Percentiles rank a stretch among this genome's conserved stretches.
These are phyloP conservation scores for Fusarium buharicum DNA, from an alignment of 2,329 filamentous ascomycete genomes.

Conservation along the genomic window DNA sequence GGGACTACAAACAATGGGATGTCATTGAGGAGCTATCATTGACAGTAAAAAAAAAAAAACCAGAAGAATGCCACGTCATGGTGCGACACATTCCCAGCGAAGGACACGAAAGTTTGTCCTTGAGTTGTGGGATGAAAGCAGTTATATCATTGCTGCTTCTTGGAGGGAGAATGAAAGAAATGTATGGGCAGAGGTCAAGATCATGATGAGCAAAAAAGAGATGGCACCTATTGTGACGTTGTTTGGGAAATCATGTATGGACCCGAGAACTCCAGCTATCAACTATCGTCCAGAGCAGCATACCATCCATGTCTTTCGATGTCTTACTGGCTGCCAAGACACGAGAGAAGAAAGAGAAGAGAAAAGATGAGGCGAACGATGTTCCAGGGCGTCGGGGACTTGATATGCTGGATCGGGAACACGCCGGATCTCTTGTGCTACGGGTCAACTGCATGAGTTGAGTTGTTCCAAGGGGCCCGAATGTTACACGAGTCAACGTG, in stretches of 20 bases:
- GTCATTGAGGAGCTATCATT: background rate
- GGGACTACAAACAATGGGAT: background rate
- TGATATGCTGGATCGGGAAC: conserved; percentile 40
- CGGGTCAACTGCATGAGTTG: conserved; percentile 8
- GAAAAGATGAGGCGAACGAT: conserved; percentile 9
- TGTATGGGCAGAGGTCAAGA: background rate
- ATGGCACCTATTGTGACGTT: too few relatives aligned
- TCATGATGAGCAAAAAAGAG: too few relatives aligned
- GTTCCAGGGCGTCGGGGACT: conserved; percentile 17
- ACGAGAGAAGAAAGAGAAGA: conserved; percentile 8
- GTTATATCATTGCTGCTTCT: background rate
- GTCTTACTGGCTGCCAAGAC: background rate
- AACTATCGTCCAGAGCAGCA: background rate
- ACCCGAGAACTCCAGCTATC: conserved; percentile 9
- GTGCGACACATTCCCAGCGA: background rate
- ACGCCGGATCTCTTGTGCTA: conserved; percentile 42
- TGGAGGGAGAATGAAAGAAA: background rate
- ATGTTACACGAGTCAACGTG: conserved; percentile 21
- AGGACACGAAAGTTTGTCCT: background rate
- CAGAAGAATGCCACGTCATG: background rate
- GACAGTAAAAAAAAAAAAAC: background rate
- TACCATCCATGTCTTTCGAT: background rate
- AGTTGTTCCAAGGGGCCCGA: conserved; percentile 10
- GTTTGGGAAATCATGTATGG: conserved; percentile 5
- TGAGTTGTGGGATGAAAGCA: background rate